Percentiles rank a stretch among this genome's conserved stretches.
These are phyloP conservation scores for Amyloporia xantha DNA, from an alignment of 768 basidiomycete genomes.

Conservation along the genomic window DNA sequence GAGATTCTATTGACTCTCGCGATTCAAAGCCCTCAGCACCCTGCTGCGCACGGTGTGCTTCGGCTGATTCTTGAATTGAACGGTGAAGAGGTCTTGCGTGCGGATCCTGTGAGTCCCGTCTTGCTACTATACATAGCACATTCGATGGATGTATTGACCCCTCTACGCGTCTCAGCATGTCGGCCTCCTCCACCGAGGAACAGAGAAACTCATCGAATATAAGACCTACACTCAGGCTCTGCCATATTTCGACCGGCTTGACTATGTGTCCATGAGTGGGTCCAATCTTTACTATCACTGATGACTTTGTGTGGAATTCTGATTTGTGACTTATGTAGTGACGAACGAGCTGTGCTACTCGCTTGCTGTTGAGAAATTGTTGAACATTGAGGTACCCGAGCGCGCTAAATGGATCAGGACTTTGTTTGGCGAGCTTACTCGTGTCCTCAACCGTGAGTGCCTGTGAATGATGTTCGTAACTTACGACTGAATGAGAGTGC, in stretches of 20 bases:
- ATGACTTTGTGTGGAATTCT: background rate
- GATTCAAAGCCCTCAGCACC: conserved; percentile 82
- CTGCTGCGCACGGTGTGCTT: conserved; percentile 97
- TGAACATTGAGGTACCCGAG: conserved; percentile 95
- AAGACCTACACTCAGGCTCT: conserved; percentile 97
- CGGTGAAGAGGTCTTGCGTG: conserved; percentile 88
- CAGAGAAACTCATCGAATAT: conserved; percentile 98
- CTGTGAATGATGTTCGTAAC: conserved; percentile 4
- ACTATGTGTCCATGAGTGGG: conserved; percentile 99
- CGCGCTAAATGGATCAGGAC: conserved; percentile 98
- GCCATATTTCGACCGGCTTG: conserved; percentile 97
- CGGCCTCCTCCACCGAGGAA: conserved; percentile 93
- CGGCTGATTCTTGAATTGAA: conserved; percentile 97
- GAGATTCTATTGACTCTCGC: too few relatives aligned
- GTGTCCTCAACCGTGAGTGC: conserved; percentile 82
- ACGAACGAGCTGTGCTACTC: conserved; percentile 98
- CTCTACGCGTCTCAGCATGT: conserved; percentile 74
- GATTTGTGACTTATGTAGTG: conserved; percentile 47
- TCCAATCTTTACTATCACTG: background rate
- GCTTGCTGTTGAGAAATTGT: conserved; percentile 93
- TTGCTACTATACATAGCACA: background rate
- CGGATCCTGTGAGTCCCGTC: conserved; percentile 59
- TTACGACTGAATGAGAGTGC: background rate
- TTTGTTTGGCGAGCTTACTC: conserved; percentile 94
- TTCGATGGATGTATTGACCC: background rate